These are phyloP conservation scores for Gossypium herbaceum DNA, from an alignment of 345 rosid genomes.

Conservation along the genomic window DNA sequence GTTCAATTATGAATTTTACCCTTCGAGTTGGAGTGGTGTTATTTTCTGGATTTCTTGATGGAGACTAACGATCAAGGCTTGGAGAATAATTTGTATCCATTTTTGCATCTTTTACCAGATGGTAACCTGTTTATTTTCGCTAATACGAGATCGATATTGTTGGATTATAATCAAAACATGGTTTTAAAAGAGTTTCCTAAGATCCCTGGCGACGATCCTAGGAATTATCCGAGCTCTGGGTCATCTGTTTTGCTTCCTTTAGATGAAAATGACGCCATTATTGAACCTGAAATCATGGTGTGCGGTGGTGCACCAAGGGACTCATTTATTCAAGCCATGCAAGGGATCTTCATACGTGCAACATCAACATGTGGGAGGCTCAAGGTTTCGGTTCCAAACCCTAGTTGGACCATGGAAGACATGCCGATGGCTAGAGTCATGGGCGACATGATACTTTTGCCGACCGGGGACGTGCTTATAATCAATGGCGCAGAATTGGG, in stretches of 20 bases:
- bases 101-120: conserved; percentile 74
- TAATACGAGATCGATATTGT: conserved; percentile 57
- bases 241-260: conserved; percentile 75
- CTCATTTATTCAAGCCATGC: conserved; percentile 27
- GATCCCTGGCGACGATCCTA: conserved; percentile 54
- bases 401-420: conserved; percentile 65
- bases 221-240: conserved; percentile 86
- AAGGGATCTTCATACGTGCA: conserved; percentile 36
- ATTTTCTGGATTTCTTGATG: conserved; percentile 37
- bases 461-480: conserved; percentile 59
- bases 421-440: conserved; percentile 78
- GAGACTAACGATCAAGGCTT: conserved; percentile 41
- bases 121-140: conserved; percentile 83
- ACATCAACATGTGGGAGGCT: conserved; percentile 65
- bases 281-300: conserved; percentile 58
- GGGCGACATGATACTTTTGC: conserved; percentile 83
- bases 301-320: conserved; percentile 76
- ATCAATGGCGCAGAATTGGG: conserved; percentile 65
- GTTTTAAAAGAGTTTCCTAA: conserved; percentile 52
- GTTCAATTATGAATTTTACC: conserved; percentile 66
- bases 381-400: conserved; percentile 35
- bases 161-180: conserved; percentile 50
- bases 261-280: conserved; percentile 31
- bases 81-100: conserved; percentile 91
- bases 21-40: conserved; percentile 22